phyloP scores from a whole-genome alignment of 805 yeast species.

The Cyberlindnera petersonii region DNA sequence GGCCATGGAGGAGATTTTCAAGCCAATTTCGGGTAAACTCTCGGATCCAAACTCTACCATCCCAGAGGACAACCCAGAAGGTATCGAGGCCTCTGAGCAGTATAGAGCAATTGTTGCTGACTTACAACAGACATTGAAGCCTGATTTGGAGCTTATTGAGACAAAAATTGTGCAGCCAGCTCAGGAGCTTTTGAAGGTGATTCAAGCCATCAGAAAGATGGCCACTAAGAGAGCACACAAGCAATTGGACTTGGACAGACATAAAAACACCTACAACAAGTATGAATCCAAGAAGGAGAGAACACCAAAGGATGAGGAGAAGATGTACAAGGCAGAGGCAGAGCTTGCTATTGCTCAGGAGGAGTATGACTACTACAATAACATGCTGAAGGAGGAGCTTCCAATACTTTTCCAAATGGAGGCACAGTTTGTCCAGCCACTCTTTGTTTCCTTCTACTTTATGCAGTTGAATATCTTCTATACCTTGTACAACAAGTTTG shows the following conservation, averaged over 20 bases:
- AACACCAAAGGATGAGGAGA: constrained; percentile 87
- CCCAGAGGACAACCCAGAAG: constrained; percentile 95
- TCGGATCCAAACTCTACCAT: constrained; percentile 83
- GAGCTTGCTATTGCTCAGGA: constrained; percentile 88
- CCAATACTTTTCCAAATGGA: constrained; percentile 86
- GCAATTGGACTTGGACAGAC: constrained; percentile 90
- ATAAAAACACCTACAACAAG: constrained; percentile 62
- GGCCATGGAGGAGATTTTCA: constrained; percentile 92
- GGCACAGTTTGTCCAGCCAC: constrained; percentile 87
- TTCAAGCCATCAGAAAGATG: constrained; percentile 84
- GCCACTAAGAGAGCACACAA: constrained; percentile 93
- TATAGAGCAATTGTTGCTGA: constrained; percentile 86
- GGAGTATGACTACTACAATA: constrained; percentile 94
- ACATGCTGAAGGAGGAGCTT: constrained; percentile 85
- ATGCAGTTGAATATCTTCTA: constrained; percentile 98
- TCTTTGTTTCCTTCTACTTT: constrained; percentile 90
- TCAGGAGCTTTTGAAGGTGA: constrained; percentile 79
- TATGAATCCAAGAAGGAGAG: constrained; percentile 79
- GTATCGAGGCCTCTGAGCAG: constrained; percentile 90
- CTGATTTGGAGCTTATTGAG: constrained; percentile 90
- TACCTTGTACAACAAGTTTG: constrained; percentile 86
- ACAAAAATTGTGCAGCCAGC: constrained; percentile 88
- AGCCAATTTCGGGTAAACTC: constrained; percentile 90
- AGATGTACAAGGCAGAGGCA: constrained; percentile 81
- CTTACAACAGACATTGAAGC: constrained; percentile 78